Evolutionary conservation across 2,329 filamentous ascomycete species (phyloP).

Genomic region (Colletotrichum orbiculare): DNA sequence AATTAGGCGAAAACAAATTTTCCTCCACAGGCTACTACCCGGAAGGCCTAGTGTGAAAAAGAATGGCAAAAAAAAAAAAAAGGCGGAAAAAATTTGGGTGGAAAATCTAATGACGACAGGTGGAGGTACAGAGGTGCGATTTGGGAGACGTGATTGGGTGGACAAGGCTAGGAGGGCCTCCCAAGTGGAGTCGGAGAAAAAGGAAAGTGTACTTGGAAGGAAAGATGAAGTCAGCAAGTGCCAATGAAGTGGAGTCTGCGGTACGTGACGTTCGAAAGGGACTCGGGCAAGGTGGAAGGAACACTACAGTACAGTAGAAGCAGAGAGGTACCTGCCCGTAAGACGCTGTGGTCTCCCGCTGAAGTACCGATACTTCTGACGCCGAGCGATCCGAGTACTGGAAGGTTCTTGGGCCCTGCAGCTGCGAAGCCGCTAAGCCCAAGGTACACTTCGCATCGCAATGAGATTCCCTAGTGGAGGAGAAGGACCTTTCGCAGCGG

Average conservation of each 20-base stretch:
- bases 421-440: background rate
- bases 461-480: too few relatives aligned
- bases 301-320: too few relatives aligned
- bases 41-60: background rate
- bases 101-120: slow-evolving; percentile 29
- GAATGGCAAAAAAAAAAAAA: slow-evolving; percentile 1
- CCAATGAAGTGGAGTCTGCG: background rate
- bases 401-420: slow-evolving; percentile 3
- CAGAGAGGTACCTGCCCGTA: background rate
- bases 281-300: slow-evolving; percentile 7
- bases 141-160: background rate
- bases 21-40: slow-evolving; percentile 7
- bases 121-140: slow-evolving; percentile 17
- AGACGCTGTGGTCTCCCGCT: too few relatives aligned
- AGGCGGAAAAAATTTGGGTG: background rate
- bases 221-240: slow-evolving; percentile 17
- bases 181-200: slow-evolving; percentile 9
- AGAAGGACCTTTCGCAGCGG: too few relatives aligned
- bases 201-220: background rate
- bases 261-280: background rate
- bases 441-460: too few relatives aligned
- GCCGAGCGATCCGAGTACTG: slow-evolving; percentile 18
- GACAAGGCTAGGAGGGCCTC: slow-evolving; percentile 8
- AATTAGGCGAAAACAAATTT: slow-evolving; percentile 11
- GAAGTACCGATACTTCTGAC: slow-evolving; percentile 28